These are phyloP conservation scores for Viola odorata DNA, from an alignment of 345 rosid species.

Conservation along the genomic window DNA sequence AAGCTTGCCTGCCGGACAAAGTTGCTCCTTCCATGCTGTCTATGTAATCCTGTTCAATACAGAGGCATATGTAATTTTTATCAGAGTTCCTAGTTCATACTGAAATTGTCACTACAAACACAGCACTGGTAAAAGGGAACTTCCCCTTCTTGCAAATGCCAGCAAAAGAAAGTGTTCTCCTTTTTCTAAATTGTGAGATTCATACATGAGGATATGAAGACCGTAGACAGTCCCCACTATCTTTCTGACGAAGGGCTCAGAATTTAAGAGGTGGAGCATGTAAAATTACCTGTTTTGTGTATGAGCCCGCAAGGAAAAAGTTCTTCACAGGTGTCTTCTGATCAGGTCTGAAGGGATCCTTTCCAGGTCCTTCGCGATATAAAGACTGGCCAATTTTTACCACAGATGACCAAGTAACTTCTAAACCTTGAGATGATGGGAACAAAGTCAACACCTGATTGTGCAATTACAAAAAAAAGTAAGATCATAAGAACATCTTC, in stretches of 20 bases:
- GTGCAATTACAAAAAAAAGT: neutral
- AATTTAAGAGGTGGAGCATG: neutral
- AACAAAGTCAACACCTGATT: conserved; percentile 68
- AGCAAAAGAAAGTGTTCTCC: too few relatives aligned
- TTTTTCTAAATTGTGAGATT: too few relatives aligned
- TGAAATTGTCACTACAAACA: neutral
- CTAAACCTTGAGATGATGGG: conserved; percentile 85
- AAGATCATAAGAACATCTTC: neutral
- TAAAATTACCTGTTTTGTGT: conserved; percentile 79
- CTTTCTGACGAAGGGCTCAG: too few relatives aligned
- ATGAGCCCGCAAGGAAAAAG: conserved; percentile 93
- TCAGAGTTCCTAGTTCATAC: too few relatives aligned
- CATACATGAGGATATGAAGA: too few relatives aligned
- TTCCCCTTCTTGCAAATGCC: neutral
- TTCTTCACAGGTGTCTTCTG: conserved; percentile 88
- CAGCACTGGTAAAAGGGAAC: neutral
- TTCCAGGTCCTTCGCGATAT: conserved; percentile 92
- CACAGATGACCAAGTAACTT: conserved; percentile 87
- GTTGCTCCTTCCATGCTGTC: conserved; percentile 99
- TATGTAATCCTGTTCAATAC: conserved; percentile 70
- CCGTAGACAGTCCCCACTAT: too few relatives aligned
- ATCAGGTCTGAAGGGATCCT: conserved; percentile 96
- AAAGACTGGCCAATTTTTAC: conserved; percentile 92
- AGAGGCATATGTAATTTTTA: too few relatives aligned
- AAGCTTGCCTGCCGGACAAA: conserved; percentile 85